These are phyloP conservation scores for Aristolochia contorta DNA, from an alignment of 164 flowering plant genomes.

Conservation along the genomic window DNA sequence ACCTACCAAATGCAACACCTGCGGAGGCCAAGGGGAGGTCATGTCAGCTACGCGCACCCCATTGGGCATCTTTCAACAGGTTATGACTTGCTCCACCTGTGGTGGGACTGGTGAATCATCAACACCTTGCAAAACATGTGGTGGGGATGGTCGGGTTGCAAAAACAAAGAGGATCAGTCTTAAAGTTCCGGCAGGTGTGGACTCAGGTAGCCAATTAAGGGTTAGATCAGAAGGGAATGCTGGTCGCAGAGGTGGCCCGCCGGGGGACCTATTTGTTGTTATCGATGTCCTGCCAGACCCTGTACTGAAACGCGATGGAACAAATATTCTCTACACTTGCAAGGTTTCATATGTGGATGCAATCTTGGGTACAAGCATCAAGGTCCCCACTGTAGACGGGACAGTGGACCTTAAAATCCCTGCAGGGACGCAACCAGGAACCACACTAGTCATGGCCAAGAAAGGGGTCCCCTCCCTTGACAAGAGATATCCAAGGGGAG, in stretches of 20 bases:
- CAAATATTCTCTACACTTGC: constrained; percentile 80
- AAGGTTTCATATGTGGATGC: constrained; percentile 89
- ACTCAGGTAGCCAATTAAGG: constrained; percentile 76
- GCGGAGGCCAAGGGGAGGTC: constrained; percentile 96
- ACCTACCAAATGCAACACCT: constrained; percentile 60
- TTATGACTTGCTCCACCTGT: constrained; percentile 75
- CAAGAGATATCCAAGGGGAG: constrained; percentile 74
- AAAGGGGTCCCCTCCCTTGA: constrained; percentile 81
- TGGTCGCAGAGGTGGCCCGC: constrained; percentile 75
- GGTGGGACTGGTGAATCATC: constrained; percentile 69
- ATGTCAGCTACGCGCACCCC: constrained; percentile 78
- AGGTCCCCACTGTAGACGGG: constrained; percentile 96
- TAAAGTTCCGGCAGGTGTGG: constrained; percentile 92
- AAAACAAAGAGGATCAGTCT: constrained; percentile 77
- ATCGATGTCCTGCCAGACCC: constrained; percentile 77
- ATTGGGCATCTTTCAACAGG: constrained; percentile 87
- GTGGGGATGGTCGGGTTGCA: constrained; percentile 86
- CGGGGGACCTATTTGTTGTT: constrained; percentile 79
- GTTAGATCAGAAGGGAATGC: constrained; percentile 87
- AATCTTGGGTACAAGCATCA: constrained; percentile 71
- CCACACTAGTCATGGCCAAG: constrained; percentile 85
- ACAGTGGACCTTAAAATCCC: constrained; percentile 85
- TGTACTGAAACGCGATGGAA: constrained; percentile 81
- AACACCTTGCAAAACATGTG: constrained; percentile 76
- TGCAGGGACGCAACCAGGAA: constrained; percentile 82